phyloP scores from a whole-genome alignment of 352 stramenopile species.

The Plasmopara viticola region DNA sequence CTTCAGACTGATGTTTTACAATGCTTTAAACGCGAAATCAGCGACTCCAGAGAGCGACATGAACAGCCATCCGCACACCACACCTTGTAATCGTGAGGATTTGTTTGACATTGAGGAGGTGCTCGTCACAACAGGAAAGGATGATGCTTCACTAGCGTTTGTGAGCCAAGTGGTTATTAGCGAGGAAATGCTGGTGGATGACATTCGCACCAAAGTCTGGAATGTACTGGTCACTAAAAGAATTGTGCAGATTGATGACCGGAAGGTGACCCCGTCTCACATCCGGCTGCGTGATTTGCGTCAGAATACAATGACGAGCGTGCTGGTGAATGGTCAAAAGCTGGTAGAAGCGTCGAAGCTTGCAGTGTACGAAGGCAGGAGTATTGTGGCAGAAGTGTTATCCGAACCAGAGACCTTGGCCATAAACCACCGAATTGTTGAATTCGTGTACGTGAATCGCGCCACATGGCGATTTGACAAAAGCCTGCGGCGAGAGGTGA shows the following conservation, averaged over 20 bases:
- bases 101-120: slow-evolving; percentile 62
- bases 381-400: slow-evolving; percentile 68
- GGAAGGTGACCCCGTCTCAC: slow-evolving; percentile 25
- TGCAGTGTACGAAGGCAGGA: slow-evolving; percentile 72
- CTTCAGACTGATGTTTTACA: slow-evolving; percentile 62
- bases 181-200: slow-evolving; percentile 66
- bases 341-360: slow-evolving; percentile 59
- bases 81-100: slow-evolving; percentile 17
- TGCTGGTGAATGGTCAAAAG: slow-evolving; percentile 55
- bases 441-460: slow-evolving; percentile 67
- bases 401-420: slow-evolving; percentile 38
- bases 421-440: slow-evolving; percentile 47
- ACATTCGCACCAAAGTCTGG: slow-evolving; percentile 54
- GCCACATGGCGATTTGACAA: slow-evolving; percentile 58
- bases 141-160: slow-evolving; percentile 49
- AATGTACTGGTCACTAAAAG: slow-evolving; percentile 40
- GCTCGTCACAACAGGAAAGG: slow-evolving; percentile 37
- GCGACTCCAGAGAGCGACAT: slow-evolving; percentile 6
- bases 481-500: slow-evolving; percentile 43
- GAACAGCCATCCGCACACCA: slow-evolving; percentile 17
- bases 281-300: slow-evolving; percentile 64
- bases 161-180: slow-evolving; percentile 65
- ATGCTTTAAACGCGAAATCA: slow-evolving; percentile 9
- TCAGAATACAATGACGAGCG: slow-evolving; percentile 56
- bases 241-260: slow-evolving; percentile 21